These are phyloP conservation scores for Mycena rebaudengoi DNA, from an alignment of 768 basidiomycete genomes.

Conservation along the genomic window DNA sequence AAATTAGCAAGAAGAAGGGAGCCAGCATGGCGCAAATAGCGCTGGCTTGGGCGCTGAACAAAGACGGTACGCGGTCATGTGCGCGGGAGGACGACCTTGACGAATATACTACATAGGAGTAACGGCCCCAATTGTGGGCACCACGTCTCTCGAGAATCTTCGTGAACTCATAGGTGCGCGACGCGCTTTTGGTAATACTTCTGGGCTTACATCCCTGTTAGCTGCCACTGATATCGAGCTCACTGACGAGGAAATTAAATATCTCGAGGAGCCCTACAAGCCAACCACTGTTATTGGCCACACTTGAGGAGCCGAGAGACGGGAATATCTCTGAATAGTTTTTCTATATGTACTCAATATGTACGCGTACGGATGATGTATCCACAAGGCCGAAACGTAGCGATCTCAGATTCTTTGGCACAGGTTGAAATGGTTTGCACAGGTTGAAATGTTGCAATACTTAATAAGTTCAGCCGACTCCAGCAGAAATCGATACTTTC, in stretches of 20 bases:
- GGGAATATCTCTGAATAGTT: neutral
- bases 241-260: slow-evolving; percentile 63
- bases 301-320: slow-evolving; percentile 25
- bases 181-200: too few relatives aligned
- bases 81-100: too few relatives aligned
- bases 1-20: slow-evolving; percentile 59
- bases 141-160: slow-evolving; percentile 59
- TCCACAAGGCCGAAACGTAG: too few relatives aligned
- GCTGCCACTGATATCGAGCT: slow-evolving; percentile 57
- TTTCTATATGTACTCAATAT: slow-evolving; percentile 3
- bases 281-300: slow-evolving; percentile 58
- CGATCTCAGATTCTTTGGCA: too few relatives aligned
- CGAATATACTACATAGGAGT: slow-evolving; percentile 42
- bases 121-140: slow-evolving; percentile 67
- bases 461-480: too few relatives aligned
- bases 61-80: slow-evolving; percentile 51
- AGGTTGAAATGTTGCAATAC: too few relatives aligned
- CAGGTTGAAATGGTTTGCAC: too few relatives aligned
- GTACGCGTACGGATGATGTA: neutral
- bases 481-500: too few relatives aligned
- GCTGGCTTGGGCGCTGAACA: slow-evolving; percentile 59
- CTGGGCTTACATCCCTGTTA: slow-evolving; percentile 22
- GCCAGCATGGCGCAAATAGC: slow-evolving; percentile 67
- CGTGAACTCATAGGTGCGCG: slow-evolving; percentile 57
- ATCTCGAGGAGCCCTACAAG: slow-evolving; percentile 63